phyloP scores from a whole-genome alignment of 169 alveolate genomes.

The Eimeria necatrix region DNA sequence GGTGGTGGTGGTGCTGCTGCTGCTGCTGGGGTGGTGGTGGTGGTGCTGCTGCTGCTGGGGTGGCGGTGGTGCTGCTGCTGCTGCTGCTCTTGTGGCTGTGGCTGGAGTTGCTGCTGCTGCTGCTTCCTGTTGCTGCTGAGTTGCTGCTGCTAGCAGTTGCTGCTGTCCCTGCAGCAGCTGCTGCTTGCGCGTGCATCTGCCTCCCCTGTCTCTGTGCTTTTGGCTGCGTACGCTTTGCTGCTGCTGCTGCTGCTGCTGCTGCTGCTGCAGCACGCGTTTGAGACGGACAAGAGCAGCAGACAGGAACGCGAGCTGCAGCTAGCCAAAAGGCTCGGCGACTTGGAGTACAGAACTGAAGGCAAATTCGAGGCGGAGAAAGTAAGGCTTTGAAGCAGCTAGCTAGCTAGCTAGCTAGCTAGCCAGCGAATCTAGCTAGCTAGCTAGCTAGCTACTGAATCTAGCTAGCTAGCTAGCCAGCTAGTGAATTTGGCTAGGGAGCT shows the following conservation, averaged over 20 bases:
- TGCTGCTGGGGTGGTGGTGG: neutral
- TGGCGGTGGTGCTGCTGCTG: neutral
- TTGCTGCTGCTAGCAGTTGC: constrained; percentile 59
- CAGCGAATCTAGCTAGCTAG: too few relatives aligned
- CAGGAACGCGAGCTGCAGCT: constrained; percentile 81
- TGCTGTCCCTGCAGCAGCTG: constrained; percentile 70
- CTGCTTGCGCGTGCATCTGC: neutral
- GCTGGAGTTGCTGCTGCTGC: neutral
- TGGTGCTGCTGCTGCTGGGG: constrained; percentile 2
- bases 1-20: too few relatives aligned
- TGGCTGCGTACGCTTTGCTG: neutral
- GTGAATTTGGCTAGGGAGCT: too few relatives aligned
- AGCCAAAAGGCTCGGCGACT: constrained; percentile 79
- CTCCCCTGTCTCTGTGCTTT: neutral
- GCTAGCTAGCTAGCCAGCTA: too few relatives aligned
- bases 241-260: neutral
- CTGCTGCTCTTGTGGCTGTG: neutral
- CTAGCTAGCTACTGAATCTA: too few relatives aligned
- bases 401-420: too few relatives aligned
- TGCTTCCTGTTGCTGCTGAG: too few relatives aligned
- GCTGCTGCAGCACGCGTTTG: constrained; percentile 76
- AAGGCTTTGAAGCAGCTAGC: too few relatives aligned
- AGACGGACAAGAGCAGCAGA: constrained; percentile 67
- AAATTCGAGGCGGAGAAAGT: constrained; percentile 80
- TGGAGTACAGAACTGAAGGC: constrained; percentile 73